These are phyloP conservation scores for Leucocoprinus sp. DNA, from an alignment of 768 basidiomycete genomes.

Conservation along the genomic window DNA sequence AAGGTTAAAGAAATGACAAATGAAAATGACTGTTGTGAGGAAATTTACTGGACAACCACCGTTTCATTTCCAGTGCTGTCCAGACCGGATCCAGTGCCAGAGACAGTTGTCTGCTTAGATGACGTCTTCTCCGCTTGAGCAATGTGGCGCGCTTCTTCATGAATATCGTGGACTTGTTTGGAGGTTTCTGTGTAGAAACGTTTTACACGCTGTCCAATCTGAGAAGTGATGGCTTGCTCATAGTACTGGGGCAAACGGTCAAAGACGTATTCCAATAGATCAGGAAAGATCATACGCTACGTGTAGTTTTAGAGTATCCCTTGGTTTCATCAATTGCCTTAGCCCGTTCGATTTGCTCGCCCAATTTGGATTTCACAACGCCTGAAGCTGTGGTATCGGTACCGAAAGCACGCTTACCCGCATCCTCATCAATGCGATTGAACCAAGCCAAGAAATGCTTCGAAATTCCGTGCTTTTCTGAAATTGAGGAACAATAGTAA, in stretches of 20 bases:
- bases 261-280: neutral
- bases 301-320: constrained; percentile 61
- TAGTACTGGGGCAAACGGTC: constrained; percentile 53
- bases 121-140: constrained; percentile 47
- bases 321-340: constrained; percentile 76
- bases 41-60: neutral
- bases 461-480: constrained; percentile 84
- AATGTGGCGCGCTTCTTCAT: constrained; percentile 87
- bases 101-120: constrained; percentile 11
- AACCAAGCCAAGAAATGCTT: constrained; percentile 77
- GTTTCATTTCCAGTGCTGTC: neutral
- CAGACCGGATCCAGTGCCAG: neutral
- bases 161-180: constrained; percentile 87
- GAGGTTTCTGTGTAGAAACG: constrained; percentile 82
- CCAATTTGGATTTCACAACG: constrained; percentile 59
- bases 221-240: constrained; percentile 61
- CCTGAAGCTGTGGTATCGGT: constrained; percentile 74
- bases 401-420: constrained; percentile 68
- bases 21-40: neutral
- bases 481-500: neutral
- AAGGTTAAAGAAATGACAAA: no score
- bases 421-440: constrained; percentile 54
- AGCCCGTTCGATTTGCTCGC: constrained; percentile 59
- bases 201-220: constrained; percentile 67
- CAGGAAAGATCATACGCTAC: constrained; percentile 42